phyloP scores from a whole-genome alignment of 2,329 filamentous ascomycete species.

The Dothiorella sarmentorum region DNA sequence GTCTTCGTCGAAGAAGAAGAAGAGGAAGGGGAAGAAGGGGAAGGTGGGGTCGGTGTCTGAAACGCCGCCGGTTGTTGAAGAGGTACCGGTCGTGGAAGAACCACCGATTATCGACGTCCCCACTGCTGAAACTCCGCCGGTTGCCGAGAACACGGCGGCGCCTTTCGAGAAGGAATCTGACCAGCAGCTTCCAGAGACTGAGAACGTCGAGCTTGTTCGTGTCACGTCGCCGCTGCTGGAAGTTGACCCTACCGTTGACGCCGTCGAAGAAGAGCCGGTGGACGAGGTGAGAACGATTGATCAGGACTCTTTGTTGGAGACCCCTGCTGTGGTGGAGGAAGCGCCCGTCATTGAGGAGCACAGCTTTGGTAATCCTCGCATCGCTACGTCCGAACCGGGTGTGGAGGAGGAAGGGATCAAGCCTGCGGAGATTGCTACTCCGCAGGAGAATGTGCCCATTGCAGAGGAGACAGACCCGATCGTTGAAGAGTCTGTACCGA shows the following conservation, averaged over 20 bases:
- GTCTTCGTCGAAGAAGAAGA: constrained; percentile 25
- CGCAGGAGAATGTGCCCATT: constrained; percentile 16
- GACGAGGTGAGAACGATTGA: background rate
- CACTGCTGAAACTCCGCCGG: background rate
- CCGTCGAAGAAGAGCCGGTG: background rate
- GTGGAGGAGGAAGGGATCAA: too few species aligned
- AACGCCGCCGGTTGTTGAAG: too few species aligned
- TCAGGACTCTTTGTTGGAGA: background rate
- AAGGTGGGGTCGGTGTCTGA: too few species aligned
- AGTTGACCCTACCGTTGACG: background rate
- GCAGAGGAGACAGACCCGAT: constrained; percentile 18
- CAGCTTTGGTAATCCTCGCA: too few species aligned
- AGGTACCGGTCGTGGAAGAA: too few species aligned
- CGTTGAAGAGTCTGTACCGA: background rate
- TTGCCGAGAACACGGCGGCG: background rate
- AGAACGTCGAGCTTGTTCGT: background rate
- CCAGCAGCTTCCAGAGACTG: background rate
- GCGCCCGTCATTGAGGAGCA: background rate
- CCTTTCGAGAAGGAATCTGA: too few species aligned
- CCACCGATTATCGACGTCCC: too few species aligned
- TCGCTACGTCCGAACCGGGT: background rate
- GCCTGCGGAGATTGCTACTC: constrained; percentile 3
- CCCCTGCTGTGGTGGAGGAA: background rate
- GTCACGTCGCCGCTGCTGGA: background rate
- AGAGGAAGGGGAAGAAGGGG: constrained; percentile 30